phyloP scores from a whole-genome alignment of 306 rosid genomes.

The Echinosophora koreensis region DNA sequence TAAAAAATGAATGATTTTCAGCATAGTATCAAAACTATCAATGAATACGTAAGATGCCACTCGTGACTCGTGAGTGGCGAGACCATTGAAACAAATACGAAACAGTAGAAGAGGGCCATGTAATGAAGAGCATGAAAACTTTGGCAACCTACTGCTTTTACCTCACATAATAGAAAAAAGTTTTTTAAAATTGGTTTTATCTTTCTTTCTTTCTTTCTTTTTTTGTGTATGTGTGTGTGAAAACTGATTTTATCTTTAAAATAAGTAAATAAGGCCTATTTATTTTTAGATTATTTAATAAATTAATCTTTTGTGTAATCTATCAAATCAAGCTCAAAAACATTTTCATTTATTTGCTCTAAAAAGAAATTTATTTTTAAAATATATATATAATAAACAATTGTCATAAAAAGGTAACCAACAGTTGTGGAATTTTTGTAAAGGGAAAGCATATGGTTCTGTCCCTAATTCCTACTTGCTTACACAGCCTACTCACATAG shows the following conservation, averaged over 20 bases:
- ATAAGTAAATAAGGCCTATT: too few relatives aligned
- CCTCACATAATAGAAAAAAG: too few relatives aligned
- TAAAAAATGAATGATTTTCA: background rate
- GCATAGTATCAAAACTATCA: background rate
- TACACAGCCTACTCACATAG: background rate
- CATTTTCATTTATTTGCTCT: too few relatives aligned
- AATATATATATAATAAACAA: conserved; percentile 40
- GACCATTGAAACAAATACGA: background rate
- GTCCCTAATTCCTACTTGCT: conserved; percentile 54
- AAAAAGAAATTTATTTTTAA: too few relatives aligned
- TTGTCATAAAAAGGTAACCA: conserved; percentile 55
- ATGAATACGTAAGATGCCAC: background rate
- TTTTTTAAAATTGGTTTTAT: too few relatives aligned
- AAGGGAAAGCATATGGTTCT: conserved; percentile 58
- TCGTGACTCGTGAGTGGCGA: conserved; percentile 42
- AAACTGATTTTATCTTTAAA: background rate
- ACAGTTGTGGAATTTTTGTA: conserved; percentile 30
- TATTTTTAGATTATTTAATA: too few relatives aligned
- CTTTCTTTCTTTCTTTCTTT: too few relatives aligned
- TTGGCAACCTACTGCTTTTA: conserved; percentile 12
- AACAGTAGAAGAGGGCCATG: conserved; percentile 32
- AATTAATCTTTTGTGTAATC: too few relatives aligned
- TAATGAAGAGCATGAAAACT: conserved; percentile 13
- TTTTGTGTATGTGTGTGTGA: too few relatives aligned
- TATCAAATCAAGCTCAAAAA: too few relatives aligned